Percentiles rank a stretch among this genome's conserved stretches.
phyloP scores from a whole-genome alignment of 2,329 filamentous ascomycete species.

The Mycocentrospora acerina region DNA sequence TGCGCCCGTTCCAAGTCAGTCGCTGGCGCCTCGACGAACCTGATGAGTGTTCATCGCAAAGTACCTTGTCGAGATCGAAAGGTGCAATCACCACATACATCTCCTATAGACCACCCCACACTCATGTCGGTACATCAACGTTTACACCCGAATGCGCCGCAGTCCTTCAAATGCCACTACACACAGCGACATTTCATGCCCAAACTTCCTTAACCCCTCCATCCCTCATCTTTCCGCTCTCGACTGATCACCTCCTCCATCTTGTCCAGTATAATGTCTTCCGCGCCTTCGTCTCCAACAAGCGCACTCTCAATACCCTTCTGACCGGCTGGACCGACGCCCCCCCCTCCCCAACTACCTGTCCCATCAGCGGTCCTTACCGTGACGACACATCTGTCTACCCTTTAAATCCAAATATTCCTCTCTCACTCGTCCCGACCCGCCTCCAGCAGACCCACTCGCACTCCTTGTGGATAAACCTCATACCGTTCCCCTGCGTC shows the following conservation, averaged over 20 bases:
- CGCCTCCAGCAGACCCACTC: constrained; percentile 49
- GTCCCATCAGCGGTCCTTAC: constrained; percentile 6
- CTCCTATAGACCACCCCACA: background rate
- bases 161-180: too few species aligned
- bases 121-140: too few species aligned
- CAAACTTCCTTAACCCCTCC: constrained; percentile 5
- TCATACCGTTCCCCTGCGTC: constrained; percentile 57
- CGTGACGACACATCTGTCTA: constrained; percentile 6
- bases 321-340: constrained; percentile 5
- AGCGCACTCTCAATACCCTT: constrained; percentile 22
- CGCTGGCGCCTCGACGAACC: too few species aligned
- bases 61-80: background rate
- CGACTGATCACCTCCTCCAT: constrained; percentile 35
- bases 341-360: constrained; percentile 5
- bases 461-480: constrained; percentile 58
- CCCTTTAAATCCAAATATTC: constrained; percentile 9
- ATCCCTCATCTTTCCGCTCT: constrained; percentile 4
- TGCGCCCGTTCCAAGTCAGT: too few species aligned
- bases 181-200: too few species aligned
- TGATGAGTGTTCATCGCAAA: too few species aligned
- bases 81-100: background rate
- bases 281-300: constrained; percentile 39
- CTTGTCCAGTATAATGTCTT: constrained; percentile 45
- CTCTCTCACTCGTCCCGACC: constrained; percentile 51
- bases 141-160: too few species aligned